Conservation (phyloP, 306 rosid species). For the Citrullus amarus region DNA sequence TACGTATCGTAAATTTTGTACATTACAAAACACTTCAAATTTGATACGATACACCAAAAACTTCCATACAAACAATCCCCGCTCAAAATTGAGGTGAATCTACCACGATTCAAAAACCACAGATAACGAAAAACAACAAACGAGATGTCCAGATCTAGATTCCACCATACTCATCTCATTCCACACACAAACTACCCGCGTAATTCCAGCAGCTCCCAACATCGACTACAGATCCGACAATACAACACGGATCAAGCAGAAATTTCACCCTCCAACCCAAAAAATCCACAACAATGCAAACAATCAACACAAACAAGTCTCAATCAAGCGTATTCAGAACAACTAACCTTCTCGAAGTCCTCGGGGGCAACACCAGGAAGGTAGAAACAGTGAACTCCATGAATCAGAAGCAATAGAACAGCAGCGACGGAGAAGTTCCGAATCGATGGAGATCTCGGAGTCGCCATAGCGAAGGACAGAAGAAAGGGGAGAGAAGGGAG, state of each 20-base stretch:
- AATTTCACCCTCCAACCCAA: background rate
- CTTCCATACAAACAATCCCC: background rate
- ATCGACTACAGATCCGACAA: constrained; percentile 3
- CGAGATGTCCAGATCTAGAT: background rate
- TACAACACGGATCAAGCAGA: constrained; percentile 26
- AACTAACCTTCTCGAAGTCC: constrained; percentile 69
- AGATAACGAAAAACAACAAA: background rate
- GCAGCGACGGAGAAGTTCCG: constrained; percentile 22
- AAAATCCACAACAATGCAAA: background rate
- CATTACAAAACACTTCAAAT: background rate
- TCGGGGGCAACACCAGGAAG: constrained; percentile 99
- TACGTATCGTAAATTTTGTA: background rate
- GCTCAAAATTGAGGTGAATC: background rate
- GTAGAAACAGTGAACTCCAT: constrained; percentile 55
- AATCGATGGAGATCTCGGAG: constrained; percentile 31
- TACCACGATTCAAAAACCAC: background rate
- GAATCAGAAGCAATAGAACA: constrained; percentile 38
- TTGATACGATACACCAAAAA: background rate
- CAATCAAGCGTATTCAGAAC: background rate
- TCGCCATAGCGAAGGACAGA: constrained; percentile 2
- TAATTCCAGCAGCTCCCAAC: background rate
- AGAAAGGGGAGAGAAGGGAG: background rate
- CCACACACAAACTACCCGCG: background rate
- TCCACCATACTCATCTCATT: background rate
- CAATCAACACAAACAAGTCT: background rate